These are phyloP conservation scores for Hansenula sp. DNA, from an alignment of 1,139 yeast species.

Conservation along the genomic window DNA sequence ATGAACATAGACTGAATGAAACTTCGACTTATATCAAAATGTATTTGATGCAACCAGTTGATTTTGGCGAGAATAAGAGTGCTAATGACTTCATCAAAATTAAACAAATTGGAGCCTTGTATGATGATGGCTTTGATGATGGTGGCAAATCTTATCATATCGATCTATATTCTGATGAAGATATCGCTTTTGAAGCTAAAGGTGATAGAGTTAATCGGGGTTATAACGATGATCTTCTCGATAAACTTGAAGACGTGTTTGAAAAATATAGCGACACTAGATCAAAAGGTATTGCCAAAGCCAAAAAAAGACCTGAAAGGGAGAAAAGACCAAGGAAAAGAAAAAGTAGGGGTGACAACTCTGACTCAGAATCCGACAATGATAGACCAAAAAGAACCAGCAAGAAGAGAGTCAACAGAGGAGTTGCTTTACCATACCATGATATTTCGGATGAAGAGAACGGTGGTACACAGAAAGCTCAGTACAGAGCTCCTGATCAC, in stretches of 20 bases:
- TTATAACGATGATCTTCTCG: constrained; percentile 24
- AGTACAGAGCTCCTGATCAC: neutral
- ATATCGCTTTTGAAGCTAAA: constrained; percentile 12
- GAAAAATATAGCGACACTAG: constrained; percentile 6
- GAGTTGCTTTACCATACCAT: constrained; percentile 10
- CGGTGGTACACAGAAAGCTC: constrained; percentile 1
- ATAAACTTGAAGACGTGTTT: constrained; percentile 14
- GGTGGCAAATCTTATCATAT: constrained; percentile 6
- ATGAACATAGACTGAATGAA: constrained; percentile 20
- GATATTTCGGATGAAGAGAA: constrained; percentile 16
- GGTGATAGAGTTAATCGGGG: constrained; percentile 17
- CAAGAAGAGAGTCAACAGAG: constrained; percentile 3
- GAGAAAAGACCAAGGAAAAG: constrained; percentile 3
- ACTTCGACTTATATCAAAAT: constrained; percentile 26
- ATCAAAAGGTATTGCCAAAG: constrained; percentile 13
- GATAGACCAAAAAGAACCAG: constrained; percentile 3
- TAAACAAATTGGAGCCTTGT: constrained; percentile 10
- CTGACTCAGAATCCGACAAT: constrained; percentile 2
- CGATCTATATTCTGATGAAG: constrained; percentile 16
- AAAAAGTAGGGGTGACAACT: neutral
- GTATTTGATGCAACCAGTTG: constrained; percentile 29
- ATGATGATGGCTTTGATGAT: constrained; percentile 12
- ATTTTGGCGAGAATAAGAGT: constrained; percentile 17
- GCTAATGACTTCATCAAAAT: constrained; percentile 19
- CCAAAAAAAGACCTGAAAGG: constrained; percentile 10